Conservation (phyloP, 2,329 filamentous ascomycete species). For the Endocalyx cinctus region DNA sequence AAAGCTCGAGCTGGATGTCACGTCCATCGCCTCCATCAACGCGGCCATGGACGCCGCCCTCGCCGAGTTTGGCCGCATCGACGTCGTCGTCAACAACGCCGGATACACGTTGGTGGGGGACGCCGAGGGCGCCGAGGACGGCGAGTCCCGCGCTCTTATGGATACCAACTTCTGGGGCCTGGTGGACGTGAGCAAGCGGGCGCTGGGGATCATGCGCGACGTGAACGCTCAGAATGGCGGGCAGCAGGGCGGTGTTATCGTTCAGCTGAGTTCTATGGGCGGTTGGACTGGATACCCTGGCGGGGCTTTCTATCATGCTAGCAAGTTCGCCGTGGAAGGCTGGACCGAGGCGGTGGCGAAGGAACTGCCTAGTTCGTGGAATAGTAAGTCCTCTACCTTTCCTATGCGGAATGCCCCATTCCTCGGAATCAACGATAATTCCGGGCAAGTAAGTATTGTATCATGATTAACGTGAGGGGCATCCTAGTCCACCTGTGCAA, state of each 20-base stretch:
- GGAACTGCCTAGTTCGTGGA: slow-evolving; percentile 39
- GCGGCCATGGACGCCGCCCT: slow-evolving; percentile 28
- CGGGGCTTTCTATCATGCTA: slow-evolving; percentile 33
- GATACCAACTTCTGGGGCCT: slow-evolving; percentile 42
- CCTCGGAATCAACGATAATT: background rate
- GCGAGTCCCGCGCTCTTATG: slow-evolving; percentile 30
- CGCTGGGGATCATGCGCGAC: slow-evolving; percentile 36
- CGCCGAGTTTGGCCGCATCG: slow-evolving; percentile 24
- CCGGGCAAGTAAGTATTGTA: too few relatives aligned
- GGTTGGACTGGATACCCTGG: slow-evolving; percentile 32
- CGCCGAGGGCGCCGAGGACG: slow-evolving; percentile 25
- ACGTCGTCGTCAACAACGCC: slow-evolving; percentile 30
- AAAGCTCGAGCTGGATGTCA: slow-evolving; percentile 44
- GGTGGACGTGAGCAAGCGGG: slow-evolving; percentile 32
- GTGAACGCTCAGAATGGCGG: slow-evolving; percentile 23
- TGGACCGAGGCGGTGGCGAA: slow-evolving; percentile 41
- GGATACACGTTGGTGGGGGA: slow-evolving; percentile 26
- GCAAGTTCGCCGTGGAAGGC: slow-evolving; percentile 42
- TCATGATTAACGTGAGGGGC: slow-evolving; percentile 5
- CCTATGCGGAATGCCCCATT: slow-evolving; percentile 7
- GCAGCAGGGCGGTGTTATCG: slow-evolving; percentile 43
- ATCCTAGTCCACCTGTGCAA: slow-evolving; percentile 34
- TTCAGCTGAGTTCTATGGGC: slow-evolving; percentile 53
- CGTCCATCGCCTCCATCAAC: slow-evolving; percentile 19
- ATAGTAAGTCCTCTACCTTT: slow-evolving; percentile 26